Evolutionary conservation across 805 yeast genomes (phyloP), one percentile per base, ranked within the genome.

Genomic region (Yamadazyma olivae): DNA sequence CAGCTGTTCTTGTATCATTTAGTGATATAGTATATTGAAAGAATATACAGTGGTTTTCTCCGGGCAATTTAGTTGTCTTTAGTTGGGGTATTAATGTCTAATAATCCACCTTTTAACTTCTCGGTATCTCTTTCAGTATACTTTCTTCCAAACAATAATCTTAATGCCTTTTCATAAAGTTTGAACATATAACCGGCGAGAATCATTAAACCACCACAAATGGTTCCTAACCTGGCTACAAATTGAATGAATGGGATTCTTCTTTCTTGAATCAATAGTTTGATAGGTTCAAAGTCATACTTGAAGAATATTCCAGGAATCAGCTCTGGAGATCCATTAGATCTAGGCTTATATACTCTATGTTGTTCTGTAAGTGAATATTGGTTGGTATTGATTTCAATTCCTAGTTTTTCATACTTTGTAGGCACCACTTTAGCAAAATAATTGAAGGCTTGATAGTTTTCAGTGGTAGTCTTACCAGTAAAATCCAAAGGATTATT

Each of bases 251-350:
- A 91, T 3, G 91, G 72, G 27, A 91, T 67, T 44, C 98, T 71
- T 36, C 63, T 69, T 51, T 91, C 97, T 17, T 69, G 70, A 15
- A 89, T 71, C 3, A 75, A 59, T 48, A 93, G 70, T 30, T 80
- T 74, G 28, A 93, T 76, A 3, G 97, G 91, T 51, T 93, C 98
- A 55, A 93, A 88, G 46, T 88, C 88, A 57, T 90, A 91, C 38
- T 74, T 77, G 64, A 93, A 77, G 51, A 75, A 84, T 17, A 91
- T 79, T 0, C 96, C 97, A 3, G 97, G 95, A 4, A 74, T 55
- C 1, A 53, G 53, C n/a, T 27, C 33, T 3, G 64, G 63, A 2
- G 25, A 19, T 4, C 54, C 57, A 22, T 40, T 26, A 8, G 34
- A 29, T 19, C 34, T 43, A 4, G 43, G 27, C 5, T 35, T 33